Evolutionary conservation across 176 grass and related monocot species (phyloP), one percentile per base, ranked within the genome.

Genomic region (Rhynchospora tenuis): DNA sequence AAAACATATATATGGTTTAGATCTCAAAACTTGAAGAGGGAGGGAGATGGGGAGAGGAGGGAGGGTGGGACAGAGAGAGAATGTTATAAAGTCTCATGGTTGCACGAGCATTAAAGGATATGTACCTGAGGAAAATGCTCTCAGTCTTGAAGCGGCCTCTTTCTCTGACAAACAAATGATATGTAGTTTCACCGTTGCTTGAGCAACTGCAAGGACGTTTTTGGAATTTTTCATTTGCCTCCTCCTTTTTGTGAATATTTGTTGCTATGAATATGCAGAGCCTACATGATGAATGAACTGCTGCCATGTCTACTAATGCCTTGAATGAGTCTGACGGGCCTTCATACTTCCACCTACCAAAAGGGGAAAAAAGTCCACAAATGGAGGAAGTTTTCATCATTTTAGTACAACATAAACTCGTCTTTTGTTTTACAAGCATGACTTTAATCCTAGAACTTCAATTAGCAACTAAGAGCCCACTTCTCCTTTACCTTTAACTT

Each of bases 261-360:
- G 93, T 95, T 64, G 96, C 96, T 59, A 98, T 52, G 94, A 95
- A 91, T 85, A 98, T 88, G 59, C 96, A 98, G 58, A 98, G 93
- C 12, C 96, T 93, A 72, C 96, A 98, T 4, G 96, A 98, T 74
- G 93, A 98, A 89, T 98, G 96, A 38, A 98, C 93, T 0, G 93
- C 89, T 71, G 96, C 93, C 96, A 98, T 98, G 88, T 98, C 93
- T 15, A 98, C 83, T 65, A 98, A 91, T 59, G 96, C 93, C 78
- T 98, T 98, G 81, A 98, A 98, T 75, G 96, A 91, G 91, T 98
- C 93, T 38, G 91, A 98, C 19, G 96, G 96, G 48, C 96, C 96
- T 38, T 95, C 88, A 46, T 93, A 90, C 70, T 98, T 98, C 96
- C 96, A 98, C 87, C 95, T 98, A 91, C 64, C 83, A 17, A 84